A percentile compares a stretch with the other conserved stretches of the same genome.
phyloP scores from a whole-genome alignment of 768 basidiomycete genomes.

The Heimioporus sp. region DNA sequence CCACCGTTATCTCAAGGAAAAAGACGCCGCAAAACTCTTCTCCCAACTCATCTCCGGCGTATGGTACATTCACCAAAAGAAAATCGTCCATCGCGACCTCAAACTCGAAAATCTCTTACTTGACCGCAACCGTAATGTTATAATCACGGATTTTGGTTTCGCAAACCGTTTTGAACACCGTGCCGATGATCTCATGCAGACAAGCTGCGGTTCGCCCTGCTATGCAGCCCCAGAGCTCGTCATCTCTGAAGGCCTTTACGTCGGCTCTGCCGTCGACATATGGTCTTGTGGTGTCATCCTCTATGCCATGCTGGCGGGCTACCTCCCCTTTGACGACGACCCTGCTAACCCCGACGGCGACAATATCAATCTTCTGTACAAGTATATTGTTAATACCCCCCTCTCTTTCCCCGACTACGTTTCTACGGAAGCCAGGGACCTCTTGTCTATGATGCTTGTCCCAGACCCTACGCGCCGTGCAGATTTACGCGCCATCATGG shows the following conservation, averaged over 20 bases:
- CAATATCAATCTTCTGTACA: slow-evolving; percentile 98
- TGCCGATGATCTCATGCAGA: slow-evolving; percentile 95
- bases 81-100: slow-evolving; percentile 98
- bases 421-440: slow-evolving; percentile 75
- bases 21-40: slow-evolving; percentile 93
- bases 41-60: slow-evolving; percentile 98
- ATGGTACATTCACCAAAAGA: slow-evolving; percentile 98
- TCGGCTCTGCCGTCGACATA: slow-evolving; percentile 96
- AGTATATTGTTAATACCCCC: slow-evolving; percentile 96
- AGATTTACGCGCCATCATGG: slow-evolving; percentile 76
- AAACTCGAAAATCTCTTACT: slow-evolving; percentile 98
- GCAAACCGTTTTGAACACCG: slow-evolving; percentile 96
- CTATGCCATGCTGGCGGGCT: slow-evolving; percentile 95
- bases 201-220: slow-evolving; percentile 94
- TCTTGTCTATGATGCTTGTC: slow-evolving; percentile 90
- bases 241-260: slow-evolving; percentile 94
- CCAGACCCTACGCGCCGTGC: slow-evolving; percentile 84
- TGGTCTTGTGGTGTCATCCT: slow-evolving; percentile 96
- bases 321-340: slow-evolving; percentile 99
- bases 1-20: slow-evolving; percentile 92
- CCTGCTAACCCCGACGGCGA: slow-evolving; percentile 98
- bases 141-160: slow-evolving; percentile 99
- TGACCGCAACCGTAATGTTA: slow-evolving; percentile 95
- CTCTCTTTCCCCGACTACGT: slow-evolving; percentile 98
- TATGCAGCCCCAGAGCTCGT: slow-evolving; percentile 98